A percentile compares a stretch with the other conserved stretches of the same genome.
Evolutionary conservation across 345 rosid genomes (phyloP).

Genomic region (Geranium rotundifolium): DNA sequence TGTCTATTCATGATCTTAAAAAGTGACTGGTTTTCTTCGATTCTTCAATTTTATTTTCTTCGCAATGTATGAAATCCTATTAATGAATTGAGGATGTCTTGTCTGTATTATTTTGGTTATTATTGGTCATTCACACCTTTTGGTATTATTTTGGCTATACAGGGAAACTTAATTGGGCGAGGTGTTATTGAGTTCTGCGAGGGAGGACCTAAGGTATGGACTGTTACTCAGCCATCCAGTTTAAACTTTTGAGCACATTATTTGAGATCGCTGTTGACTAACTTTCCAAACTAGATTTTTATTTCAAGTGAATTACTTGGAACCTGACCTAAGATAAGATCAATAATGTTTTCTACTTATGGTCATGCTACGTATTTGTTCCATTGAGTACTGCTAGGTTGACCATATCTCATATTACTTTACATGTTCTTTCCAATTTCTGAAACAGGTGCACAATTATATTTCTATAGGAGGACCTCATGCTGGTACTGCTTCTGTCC

Average conservation of each 20-base stretch:
- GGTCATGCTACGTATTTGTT: background rate
- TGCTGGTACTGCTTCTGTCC: slow-evolving; percentile 95
- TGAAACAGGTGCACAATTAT: slow-evolving; percentile 61
- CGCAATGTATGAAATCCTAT: too few relatives aligned
- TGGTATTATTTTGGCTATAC: slow-evolving; percentile 11
- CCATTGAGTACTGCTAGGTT: background rate
- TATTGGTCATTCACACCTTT: background rate
- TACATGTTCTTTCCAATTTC: slow-evolving; percentile 1
- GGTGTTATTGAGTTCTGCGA: slow-evolving; percentile 81
- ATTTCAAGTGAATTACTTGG: too few relatives aligned
- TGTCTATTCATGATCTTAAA: background rate
- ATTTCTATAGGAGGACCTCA: slow-evolving; percentile 91
- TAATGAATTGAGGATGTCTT: background rate
- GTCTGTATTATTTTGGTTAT: background rate
- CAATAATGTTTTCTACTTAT: too few relatives aligned
- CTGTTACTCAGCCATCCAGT: background rate
- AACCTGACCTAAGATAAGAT: too few relatives aligned
- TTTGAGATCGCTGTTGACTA: background rate
- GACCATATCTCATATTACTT: background rate
- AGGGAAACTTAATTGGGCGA: slow-evolving; percentile 90
- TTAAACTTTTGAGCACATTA: background rate
- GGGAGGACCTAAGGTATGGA: slow-evolving; percentile 64
- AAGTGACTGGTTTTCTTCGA: background rate
- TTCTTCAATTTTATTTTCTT: background rate
- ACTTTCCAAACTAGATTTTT: background rate